Evolutionary conservation across 129 eudicot species (phyloP).

Genomic region (Rutidosis leptorrhynchoides): DNA sequence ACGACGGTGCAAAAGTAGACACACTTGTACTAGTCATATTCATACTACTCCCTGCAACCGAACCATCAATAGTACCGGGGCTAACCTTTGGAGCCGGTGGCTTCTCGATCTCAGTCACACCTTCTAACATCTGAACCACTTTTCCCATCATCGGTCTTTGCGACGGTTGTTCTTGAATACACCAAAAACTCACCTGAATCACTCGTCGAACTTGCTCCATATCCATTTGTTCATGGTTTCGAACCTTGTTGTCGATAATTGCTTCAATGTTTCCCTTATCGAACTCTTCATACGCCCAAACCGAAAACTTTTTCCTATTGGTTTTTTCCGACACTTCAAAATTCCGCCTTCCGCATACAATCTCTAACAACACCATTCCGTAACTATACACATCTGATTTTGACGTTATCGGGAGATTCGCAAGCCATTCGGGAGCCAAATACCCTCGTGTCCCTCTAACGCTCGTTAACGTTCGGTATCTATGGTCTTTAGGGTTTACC

Average conservation of each 20-base stretch:
- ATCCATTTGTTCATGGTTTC: conserved; percentile 37
- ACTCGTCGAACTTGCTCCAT: conserved; percentile 65
- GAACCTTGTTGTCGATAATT: conserved; percentile 51
- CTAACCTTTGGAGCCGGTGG: conserved; percentile 77
- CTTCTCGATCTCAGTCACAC: conserved; percentile 55
- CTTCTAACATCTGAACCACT: conserved; percentile 93
- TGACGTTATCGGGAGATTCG: conserved; percentile 81
- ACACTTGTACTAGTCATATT: conserved; percentile 44
- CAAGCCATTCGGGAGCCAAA: conserved; percentile 94
- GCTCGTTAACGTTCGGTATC: conserved; percentile 70
- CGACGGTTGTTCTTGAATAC: conserved; percentile 87
- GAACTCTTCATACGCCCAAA: conserved; percentile 87
- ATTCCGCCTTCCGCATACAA: conserved; percentile 88
- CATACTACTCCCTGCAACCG: conserved; percentile 43
- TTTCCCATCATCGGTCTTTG: conserved; percentile 93
- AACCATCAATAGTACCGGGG: conserved; percentile 48
- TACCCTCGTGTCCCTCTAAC: conserved; percentile 94
- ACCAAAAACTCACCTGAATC: conserved; percentile 79
- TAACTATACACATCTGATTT: conserved; percentile 77
- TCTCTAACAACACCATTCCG: conserved; percentile 93
- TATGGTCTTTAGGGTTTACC: conserved; percentile 70
- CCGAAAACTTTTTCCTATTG: conserved; percentile 59
- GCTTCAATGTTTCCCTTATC: conserved; percentile 59
- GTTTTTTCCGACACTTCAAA: conserved; percentile 70
- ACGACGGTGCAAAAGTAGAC: conserved; percentile 67